These are phyloP conservation scores for Dentipellis sp. DNA, from an alignment of 768 basidiomycete species.

Conservation along the genomic window DNA sequence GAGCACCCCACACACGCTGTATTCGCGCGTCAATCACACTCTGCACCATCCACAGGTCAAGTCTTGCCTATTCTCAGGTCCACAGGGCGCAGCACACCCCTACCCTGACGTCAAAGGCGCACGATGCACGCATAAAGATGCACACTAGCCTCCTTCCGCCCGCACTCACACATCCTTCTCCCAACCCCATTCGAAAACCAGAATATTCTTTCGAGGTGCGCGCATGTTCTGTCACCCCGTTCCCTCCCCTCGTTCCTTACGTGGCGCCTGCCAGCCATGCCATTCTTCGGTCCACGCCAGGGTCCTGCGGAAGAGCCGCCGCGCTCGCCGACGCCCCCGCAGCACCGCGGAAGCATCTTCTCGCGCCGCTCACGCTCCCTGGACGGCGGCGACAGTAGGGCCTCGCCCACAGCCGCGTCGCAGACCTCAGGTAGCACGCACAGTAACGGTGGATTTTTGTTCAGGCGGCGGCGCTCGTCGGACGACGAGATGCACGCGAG, in stretches of 20 bases:
- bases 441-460: slow-evolving; percentile 15
- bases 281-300: slow-evolving; percentile 16
- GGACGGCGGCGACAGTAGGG: neutral
- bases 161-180: neutral
- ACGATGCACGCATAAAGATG: neutral
- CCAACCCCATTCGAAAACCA: neutral
- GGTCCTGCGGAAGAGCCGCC: slow-evolving; percentile 11
- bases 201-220: neutral
- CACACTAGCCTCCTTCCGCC: neutral
- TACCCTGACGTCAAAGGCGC: neutral
- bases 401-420: slow-evolving; percentile 3
- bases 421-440: slow-evolving; percentile 6
- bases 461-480: slow-evolving; percentile 20
- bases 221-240: neutral
- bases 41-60: neutral
- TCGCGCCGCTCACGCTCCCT: slow-evolving; percentile 15
- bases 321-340: slow-evolving; percentile 11
- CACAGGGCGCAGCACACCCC: neutral
- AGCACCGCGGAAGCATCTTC: slow-evolving; percentile 17
- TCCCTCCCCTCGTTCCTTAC: neutral
- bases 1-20: neutral
- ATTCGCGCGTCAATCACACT: neutral
- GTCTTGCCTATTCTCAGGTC: neutral
- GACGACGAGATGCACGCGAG: slow-evolving; percentile 6
- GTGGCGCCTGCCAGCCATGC: slow-evolving; percentile 13